Percentiles rank a stretch among this genome's conserved stretches.
Evolutionary conservation across 1,284 basidiomycete genomes (phyloP).

Genomic region (Moesziomyces globuligerus): DNA sequence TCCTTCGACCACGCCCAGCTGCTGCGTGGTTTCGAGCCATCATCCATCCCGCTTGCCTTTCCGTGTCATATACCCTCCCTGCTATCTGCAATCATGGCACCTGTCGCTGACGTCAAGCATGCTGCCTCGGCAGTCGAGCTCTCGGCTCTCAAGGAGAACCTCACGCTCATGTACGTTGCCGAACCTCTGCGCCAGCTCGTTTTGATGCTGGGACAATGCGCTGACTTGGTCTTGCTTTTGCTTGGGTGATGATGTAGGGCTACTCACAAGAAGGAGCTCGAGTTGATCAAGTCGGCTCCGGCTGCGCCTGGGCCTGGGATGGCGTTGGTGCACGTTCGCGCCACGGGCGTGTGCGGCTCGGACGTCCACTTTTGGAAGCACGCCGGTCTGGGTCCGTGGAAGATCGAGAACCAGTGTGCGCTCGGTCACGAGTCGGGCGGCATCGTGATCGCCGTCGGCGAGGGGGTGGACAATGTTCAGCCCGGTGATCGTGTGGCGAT

Average conservation of each 20-base stretch:
- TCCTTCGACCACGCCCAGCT: neutral
- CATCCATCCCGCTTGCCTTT: too few relatives aligned
- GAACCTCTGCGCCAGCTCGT: too few relatives aligned
- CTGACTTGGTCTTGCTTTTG: neutral
- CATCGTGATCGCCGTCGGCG: constrained; percentile 60
- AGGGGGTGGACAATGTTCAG: constrained; percentile 58
- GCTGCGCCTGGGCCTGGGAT: constrained; percentile 56
- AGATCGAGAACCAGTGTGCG: constrained; percentile 58
- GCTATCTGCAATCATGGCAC: constrained; percentile 30
- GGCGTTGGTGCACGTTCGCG: constrained; percentile 62
- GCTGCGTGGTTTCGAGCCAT: too few relatives aligned
- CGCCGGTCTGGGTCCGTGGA: constrained; percentile 62
- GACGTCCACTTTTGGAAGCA: constrained; percentile 73
- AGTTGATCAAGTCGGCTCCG: constrained; percentile 50
- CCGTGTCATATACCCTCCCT: neutral
- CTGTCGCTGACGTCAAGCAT: constrained; percentile 33
- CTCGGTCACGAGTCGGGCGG: constrained; percentile 65
- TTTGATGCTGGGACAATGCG: too few relatives aligned
- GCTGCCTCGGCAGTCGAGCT: constrained; percentile 26
- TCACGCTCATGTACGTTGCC: constrained; percentile 44
- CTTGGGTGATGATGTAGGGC: constrained; percentile 26
- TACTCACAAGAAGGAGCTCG: constrained; percentile 55
- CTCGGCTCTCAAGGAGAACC: constrained; percentile 52
- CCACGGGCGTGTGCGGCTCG: constrained; percentile 58
- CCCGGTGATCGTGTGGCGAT: constrained; percentile 63